A percentile compares a stretch with the other conserved stretches of the same genome.
Evolutionary conservation across 2,329 filamentous ascomycete species (phyloP).

Genomic region (Sarocladium brachiariae): DNA sequence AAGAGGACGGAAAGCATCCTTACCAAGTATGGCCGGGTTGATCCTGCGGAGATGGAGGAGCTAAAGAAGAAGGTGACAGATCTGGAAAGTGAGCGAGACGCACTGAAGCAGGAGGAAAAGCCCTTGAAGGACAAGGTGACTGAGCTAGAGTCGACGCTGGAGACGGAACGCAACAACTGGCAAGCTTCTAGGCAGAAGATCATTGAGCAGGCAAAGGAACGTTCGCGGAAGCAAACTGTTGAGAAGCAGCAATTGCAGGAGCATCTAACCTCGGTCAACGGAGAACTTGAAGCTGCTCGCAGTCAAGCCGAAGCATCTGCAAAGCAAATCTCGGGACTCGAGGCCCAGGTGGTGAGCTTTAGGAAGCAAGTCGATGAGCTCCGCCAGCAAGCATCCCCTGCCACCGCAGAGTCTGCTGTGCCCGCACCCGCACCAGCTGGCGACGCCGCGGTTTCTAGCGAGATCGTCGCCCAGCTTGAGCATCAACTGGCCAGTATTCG

Average conservation of each 20-base stretch:
- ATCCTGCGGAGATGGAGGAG: conserved; percentile 85
- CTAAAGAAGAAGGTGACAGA: conserved; percentile 70
- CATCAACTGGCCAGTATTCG: conserved; percentile 40
- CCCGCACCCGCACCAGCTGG: conserved; percentile 14
- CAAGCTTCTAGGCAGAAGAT: conserved; percentile 44
- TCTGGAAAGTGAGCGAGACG: conserved; percentile 59
- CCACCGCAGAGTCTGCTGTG: conserved; percentile 27
- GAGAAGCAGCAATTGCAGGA: conserved; percentile 47
- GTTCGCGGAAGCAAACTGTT: conserved; percentile 46
- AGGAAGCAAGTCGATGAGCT: conserved; percentile 34
- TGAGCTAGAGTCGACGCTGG: conserved; percentile 43
- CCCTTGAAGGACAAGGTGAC: conserved; percentile 47
- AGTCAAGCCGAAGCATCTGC: conserved; percentile 25
- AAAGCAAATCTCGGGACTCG: conserved; percentile 28
- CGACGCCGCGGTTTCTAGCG: conserved; percentile 31
- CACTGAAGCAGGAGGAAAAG: conserved; percentile 41
- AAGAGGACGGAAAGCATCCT: conserved; percentile 94
- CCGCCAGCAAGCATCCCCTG: conserved; percentile 26
- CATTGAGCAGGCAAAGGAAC: conserved; percentile 57
- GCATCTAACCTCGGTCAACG: conserved; percentile 38
- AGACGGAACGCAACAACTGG: conserved; percentile 50
- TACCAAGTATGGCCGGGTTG: conserved; percentile 90
- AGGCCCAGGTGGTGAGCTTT: conserved; percentile 38
- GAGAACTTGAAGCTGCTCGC: conserved; percentile 48
- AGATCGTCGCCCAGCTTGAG: conserved; percentile 43